phyloP scores from a whole-genome alignment of 2,329 filamentous ascomycete species.

The Calonectria pseudoreteaudii region DNA sequence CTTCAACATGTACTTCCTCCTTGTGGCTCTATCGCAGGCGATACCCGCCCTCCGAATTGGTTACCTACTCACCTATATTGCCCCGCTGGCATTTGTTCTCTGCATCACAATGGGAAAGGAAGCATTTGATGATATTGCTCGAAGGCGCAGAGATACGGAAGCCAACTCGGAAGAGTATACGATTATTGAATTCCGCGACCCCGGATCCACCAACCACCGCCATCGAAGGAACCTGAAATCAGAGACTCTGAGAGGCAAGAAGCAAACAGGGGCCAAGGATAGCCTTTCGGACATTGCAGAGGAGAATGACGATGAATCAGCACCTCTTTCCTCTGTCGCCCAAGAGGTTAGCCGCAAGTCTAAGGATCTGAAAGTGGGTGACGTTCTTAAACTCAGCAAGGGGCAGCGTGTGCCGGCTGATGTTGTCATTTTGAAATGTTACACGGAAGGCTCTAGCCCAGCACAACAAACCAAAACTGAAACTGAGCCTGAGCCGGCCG shows the following conservation, averaged over 20 bases:
- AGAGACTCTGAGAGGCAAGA: conserved; percentile 46
- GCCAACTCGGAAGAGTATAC: conserved; percentile 93
- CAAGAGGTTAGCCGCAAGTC: conserved; percentile 83
- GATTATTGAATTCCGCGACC: conserved; percentile 78
- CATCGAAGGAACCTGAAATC: conserved; percentile 58
- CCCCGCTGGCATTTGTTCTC: conserved; percentile 91
- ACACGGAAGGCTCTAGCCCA: conserved; percentile 62
- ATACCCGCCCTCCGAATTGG: conserved; percentile 92
- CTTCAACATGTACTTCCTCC: conserved; percentile 98
- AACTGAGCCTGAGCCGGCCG: conserved; percentile 44
- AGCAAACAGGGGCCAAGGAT: conserved; percentile 45
- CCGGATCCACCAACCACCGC: conserved; percentile 53
- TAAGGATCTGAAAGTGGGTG: conserved; percentile 90
- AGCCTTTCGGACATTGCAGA: conserved; percentile 75
- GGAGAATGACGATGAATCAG: conserved; percentile 63
- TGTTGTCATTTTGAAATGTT: conserved; percentile 90
- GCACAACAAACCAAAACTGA: conserved; percentile 36
- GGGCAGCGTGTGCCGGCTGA: conserved; percentile 95
- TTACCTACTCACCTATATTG: conserved; percentile 94
- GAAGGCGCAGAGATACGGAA: conserved; percentile 88
- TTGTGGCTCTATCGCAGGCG: conserved; percentile 93
- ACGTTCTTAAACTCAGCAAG: conserved; percentile 92
- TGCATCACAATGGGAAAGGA: conserved; percentile 95
- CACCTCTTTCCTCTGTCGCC: conserved; percentile 61
- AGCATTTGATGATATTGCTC: conserved; percentile 90